Evolutionary conservation across 2,329 filamentous ascomycete species (phyloP).

Genomic region (Coleophoma cylindrospora): DNA sequence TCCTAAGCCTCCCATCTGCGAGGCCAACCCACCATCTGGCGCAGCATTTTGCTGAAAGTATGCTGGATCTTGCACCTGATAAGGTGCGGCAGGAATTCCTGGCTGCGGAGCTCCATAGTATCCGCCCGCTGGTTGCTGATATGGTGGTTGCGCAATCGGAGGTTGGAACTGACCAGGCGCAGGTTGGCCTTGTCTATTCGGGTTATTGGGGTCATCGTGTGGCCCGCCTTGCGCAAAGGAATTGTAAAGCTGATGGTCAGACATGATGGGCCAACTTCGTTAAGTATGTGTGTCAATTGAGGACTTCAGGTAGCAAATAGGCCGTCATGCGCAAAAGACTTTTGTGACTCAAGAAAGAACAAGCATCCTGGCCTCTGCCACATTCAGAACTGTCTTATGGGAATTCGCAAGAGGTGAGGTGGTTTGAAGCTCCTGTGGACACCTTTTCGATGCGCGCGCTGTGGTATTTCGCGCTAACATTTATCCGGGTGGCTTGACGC

Average conservation of each 20-base stretch:
- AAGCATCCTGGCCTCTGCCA: too few relatives aligned
- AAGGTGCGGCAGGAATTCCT: constrained; percentile 14
- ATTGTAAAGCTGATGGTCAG: constrained; percentile 51
- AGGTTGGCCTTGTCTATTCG: constrained; percentile 42
- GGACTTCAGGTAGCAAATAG: too few relatives aligned
- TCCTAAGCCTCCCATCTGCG: constrained; percentile 75
- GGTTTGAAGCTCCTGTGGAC: constrained; percentile 9
- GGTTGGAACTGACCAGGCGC: constrained; percentile 51
- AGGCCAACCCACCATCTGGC: constrained; percentile 49
- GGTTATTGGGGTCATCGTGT: constrained; percentile 50
- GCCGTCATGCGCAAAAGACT: too few relatives aligned
- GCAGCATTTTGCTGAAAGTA: constrained; percentile 26
- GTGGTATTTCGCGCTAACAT: constrained; percentile 9
- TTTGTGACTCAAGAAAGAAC: too few relatives aligned
- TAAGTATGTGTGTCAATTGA: too few relatives aligned
- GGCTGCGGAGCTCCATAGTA: constrained; percentile 21
- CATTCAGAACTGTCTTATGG: too few relatives aligned
- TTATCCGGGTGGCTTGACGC: constrained; percentile 1
- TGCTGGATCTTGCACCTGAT: constrained; percentile 23
- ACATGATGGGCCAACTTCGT: constrained; percentile 33
- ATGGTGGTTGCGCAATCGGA: constrained; percentile 47
- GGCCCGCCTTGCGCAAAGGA: constrained; percentile 51
- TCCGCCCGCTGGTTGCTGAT: constrained; percentile 26
- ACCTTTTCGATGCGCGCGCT: constrained; percentile 12
- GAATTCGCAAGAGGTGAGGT: too few relatives aligned